A percentile compares a stretch with the other conserved stretches of the same genome.
These are phyloP conservation scores for Paradendryphiella salina DNA, from an alignment of 2,329 filamentous ascomycete genomes.

Conservation along the genomic window DNA sequence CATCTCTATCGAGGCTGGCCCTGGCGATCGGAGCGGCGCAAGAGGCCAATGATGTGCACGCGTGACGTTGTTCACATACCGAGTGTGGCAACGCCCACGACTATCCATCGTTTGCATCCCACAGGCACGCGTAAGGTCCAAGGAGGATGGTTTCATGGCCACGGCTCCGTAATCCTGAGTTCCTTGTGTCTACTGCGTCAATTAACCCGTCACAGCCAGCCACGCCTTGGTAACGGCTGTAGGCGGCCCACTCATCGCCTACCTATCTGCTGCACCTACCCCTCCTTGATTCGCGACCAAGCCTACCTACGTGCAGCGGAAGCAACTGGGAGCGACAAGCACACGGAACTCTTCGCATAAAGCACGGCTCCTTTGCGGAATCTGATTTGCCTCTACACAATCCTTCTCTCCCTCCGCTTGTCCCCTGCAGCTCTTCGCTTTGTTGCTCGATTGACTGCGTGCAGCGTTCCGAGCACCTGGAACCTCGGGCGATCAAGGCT, in stretches of 20 bases:
- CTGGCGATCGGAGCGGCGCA: constrained; percentile 29
- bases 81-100: constrained; percentile 30
- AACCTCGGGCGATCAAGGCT: constrained; percentile 42
- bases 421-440: background rate
- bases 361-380: background rate
- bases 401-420: background rate
- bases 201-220: constrained; percentile 30
- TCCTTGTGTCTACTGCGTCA: constrained; percentile 22
- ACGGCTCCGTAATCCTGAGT: constrained; percentile 14
- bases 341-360: constrained; percentile 15
- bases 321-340: constrained; percentile 10
- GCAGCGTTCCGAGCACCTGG: constrained; percentile 28
- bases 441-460: constrained; percentile 14
- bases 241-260: constrained; percentile 32
- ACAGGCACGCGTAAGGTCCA: constrained; percentile 11
- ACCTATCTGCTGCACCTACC: constrained; percentile 43
- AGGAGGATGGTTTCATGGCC: constrained; percentile 16
- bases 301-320: constrained; percentile 9
- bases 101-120: constrained; percentile 25
- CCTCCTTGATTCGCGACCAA: constrained; percentile 28
- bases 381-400: too few relatives aligned
- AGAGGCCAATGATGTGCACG: constrained; percentile 27
- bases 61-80: constrained; percentile 38
- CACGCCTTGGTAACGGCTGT: constrained; percentile 31
- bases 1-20: constrained; percentile 20